A percentile compares a stretch with the other conserved stretches of the same genome.
These are phyloP conservation scores for Populus hybrid DNA, from an alignment of 441 rosid species.

Conservation along the genomic window DNA sequence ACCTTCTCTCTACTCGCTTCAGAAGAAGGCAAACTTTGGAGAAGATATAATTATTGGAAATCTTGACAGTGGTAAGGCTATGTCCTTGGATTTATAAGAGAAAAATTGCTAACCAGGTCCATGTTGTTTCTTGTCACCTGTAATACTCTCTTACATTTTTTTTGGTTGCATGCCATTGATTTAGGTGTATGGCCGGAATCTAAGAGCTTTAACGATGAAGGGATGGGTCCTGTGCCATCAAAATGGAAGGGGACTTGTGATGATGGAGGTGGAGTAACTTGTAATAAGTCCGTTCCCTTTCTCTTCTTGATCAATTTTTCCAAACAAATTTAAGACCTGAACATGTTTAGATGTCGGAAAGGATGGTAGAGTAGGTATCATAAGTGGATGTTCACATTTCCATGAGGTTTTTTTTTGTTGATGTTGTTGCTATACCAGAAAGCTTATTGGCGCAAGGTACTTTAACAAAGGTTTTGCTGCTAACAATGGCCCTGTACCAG, in stretches of 20 bases:
- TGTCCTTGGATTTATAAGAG: not conserved
- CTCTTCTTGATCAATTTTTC: not conserved
- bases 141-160: not conserved
- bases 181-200: slow-evolving; percentile 32
- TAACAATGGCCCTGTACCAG: slow-evolving; percentile 1
- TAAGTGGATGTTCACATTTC: too few relatives aligned
- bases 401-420: not conserved
- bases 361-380: too few relatives aligned
- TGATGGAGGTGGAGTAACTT: not conserved
- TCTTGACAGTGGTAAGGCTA: slow-evolving; percentile 22
- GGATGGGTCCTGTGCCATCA: slow-evolving; percentile 12
- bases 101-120: too few relatives aligned
- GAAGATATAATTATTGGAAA: slow-evolving; percentile 20
- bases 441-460: slow-evolving; percentile 69
- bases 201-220: slow-evolving; percentile 22
- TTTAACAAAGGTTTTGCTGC: slow-evolving; percentile 51
- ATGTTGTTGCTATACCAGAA: slow-evolving; percentile 17
- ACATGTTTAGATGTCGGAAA: not conserved
- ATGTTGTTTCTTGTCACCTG: not conserved
- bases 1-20: not conserved
- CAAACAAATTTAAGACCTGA: not conserved
- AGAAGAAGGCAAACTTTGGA: slow-evolving; percentile 18
- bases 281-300: slow-evolving; percentile 7
- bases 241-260: slow-evolving; percentile 21
- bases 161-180: not conserved